Base-by-base conservation (phyloP, 768 basidiomycete genomes). In the Lentinus tigrinus region DNA sequence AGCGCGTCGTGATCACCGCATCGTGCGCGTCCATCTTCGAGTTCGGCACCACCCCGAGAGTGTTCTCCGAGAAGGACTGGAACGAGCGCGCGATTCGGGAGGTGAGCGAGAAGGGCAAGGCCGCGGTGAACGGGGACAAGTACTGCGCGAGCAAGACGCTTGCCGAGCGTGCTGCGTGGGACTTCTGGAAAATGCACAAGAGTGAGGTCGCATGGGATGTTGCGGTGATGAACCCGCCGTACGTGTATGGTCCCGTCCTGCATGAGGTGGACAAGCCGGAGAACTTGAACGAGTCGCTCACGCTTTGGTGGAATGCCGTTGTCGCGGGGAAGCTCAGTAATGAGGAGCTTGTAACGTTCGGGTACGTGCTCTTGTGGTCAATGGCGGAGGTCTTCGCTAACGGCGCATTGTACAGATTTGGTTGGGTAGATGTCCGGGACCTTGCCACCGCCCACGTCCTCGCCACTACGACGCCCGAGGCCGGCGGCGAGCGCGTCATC, bases 1-100 rank as follows among this genome's bases (percentile, higher is more conserved):
- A 88, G 68, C 82, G 91, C 5, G 74, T 93, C 43, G 83, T 91
- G 9, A 71, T 90, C 56, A 89, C 87, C 0, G 84, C 84, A 7
- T 90, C 88, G 1, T 71, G 73, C 42, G 84, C 81, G 6, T 69
- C 82, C 4, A 62, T 84, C 36, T 46, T 63, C n/a, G 69, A 75
- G 17, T 53, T 69, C 0, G 60, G 60, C 0, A 67, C 74, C 2
- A 64, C 63, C 0, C 24, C 37, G 4, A 28, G 27, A 16, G 71
- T 70, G 4, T 80, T 78, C 59, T 74, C 69, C 24, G 84, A 87
- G 65, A 61, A 65, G 14, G 77, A 89, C 63, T 90, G 88, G 90
- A 85, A 88, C 62, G 66, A 80, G 13, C 70, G 72, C 50, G 72
- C 80, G 2, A 66, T 81, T 13, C 65, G 72, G 48, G 71, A 73